Evolutionary conservation across 163 green algal genomes (phyloP).

Genomic region (Chloroidium sp.): DNA sequence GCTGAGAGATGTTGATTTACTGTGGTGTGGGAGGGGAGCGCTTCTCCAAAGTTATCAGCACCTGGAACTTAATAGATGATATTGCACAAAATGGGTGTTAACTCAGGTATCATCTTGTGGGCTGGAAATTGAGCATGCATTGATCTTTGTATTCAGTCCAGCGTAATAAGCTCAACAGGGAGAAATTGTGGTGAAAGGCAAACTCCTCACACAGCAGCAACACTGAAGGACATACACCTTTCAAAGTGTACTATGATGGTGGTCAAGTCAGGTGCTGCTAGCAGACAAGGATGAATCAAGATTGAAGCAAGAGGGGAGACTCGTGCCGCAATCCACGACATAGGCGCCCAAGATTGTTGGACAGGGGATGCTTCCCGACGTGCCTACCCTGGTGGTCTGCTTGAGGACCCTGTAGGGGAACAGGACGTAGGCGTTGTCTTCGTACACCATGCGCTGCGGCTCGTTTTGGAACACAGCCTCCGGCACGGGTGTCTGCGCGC

Average conservation of each 20-base stretch:
- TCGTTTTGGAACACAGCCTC: conserved; percentile 45
- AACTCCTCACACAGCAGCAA: not conserved
- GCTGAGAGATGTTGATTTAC: too few relatives aligned
- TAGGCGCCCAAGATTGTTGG: not conserved
- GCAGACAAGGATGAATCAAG: not conserved
- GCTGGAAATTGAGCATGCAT: too few relatives aligned
- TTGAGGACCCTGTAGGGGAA: conserved; percentile 46
- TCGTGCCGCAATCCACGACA: not conserved
- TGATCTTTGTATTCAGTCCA: too few relatives aligned
- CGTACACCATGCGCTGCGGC: conserved; percentile 50
- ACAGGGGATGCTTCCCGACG: too few relatives aligned
- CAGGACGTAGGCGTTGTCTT: conserved; percentile 34
- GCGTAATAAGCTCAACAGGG: too few relatives aligned
- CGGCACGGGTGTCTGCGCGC: conserved; percentile 44
- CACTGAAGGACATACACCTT: too few relatives aligned
- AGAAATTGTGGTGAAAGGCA: not conserved
- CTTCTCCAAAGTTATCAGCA: too few relatives aligned
- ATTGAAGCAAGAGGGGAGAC: not conserved
- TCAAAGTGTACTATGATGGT: too few relatives aligned
- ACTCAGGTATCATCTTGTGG: too few relatives aligned
- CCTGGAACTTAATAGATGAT: too few relatives aligned
- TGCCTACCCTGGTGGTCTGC: conserved; percentile 46
- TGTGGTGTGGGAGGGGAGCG: too few relatives aligned
- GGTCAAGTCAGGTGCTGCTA: not conserved
- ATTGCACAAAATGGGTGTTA: too few relatives aligned